phyloP scores from a whole-genome alignment of 345 rosid genomes.

The Triadica sebifera region DNA sequence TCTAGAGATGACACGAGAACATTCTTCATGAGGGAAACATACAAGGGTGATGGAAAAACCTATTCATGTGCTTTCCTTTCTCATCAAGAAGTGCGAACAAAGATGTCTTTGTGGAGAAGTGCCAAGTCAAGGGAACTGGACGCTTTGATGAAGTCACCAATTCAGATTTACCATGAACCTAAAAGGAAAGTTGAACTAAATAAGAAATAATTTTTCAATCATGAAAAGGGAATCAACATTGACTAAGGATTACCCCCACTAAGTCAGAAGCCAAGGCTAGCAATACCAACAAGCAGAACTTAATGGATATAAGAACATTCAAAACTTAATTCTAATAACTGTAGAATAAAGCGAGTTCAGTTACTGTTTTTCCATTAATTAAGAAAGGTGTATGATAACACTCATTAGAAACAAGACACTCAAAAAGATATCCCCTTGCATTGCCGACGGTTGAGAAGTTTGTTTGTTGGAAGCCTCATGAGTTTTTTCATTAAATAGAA shows the following conservation, averaged over 20 bases:
- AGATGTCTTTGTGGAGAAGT: slow-evolving; percentile 71
- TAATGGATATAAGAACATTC: background rate
- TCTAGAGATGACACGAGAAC: background rate
- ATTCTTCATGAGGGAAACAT: background rate
- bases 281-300: slow-evolving; percentile 7
- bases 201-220: slow-evolving; percentile 16
- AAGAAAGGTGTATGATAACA: background rate
- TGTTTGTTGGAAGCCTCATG: no score
- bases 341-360: background rate
- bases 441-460: background rate
- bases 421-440: background rate
- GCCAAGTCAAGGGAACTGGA: slow-evolving; percentile 97
- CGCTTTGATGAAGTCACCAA: slow-evolving; percentile 80
- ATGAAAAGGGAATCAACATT: slow-evolving; percentile 1
- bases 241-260: slow-evolving; percentile 11
- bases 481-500: background rate
- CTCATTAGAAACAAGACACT: background rate
- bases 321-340: background rate
- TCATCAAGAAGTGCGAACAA: slow-evolving; percentile 80
- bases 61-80: slow-evolving; percentile 71
- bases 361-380: background rate
- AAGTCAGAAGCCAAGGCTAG: slow-evolving; percentile 17
- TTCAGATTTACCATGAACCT: slow-evolving; percentile 95
- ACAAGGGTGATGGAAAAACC: slow-evolving; percentile 38
- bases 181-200: slow-evolving; percentile 24